Conservation (phyloP, 2,329 filamentous ascomycete genomes). For the Parasarocladium wereldwijsianum region DNA sequence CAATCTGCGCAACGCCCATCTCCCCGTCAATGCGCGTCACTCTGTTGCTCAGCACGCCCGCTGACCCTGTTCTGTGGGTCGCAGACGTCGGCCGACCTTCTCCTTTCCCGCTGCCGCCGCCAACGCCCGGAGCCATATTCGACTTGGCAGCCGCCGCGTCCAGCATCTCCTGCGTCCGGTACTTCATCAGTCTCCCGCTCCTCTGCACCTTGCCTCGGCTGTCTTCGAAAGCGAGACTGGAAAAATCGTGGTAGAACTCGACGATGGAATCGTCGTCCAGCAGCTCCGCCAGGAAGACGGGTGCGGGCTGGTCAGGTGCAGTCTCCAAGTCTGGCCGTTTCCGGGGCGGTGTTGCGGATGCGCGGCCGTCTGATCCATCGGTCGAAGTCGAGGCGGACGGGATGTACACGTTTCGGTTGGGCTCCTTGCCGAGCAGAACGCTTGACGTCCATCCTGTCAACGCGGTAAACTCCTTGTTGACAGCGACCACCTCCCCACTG, state of each 20-base stretch:
- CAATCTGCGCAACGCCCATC: slow-evolving; percentile 67
- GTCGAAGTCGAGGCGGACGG: slow-evolving; percentile 26
- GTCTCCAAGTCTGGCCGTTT: slow-evolving; percentile 27
- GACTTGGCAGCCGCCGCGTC: slow-evolving; percentile 24
- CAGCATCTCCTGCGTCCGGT: slow-evolving; percentile 56
- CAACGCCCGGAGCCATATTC: slow-evolving; percentile 25
- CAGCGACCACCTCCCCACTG: slow-evolving; percentile 86
- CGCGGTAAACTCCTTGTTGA: slow-evolving; percentile 93
- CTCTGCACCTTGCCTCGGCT: slow-evolving; percentile 73
- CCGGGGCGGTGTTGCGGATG: slow-evolving; percentile 34
- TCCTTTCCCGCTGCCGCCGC: no score
- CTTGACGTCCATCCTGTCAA: slow-evolving; percentile 90
- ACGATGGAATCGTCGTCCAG: slow-evolving; percentile 88
- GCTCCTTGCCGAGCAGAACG: slow-evolving; percentile 71
- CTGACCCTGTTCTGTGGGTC: no score
- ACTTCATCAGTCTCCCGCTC: slow-evolving; percentile 78
- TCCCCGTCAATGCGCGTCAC: slow-evolving; percentile 54
- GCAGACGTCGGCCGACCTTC: no score
- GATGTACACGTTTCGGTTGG: slow-evolving; percentile 76
- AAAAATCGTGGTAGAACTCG: slow-evolving; percentile 92
- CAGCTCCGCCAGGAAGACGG: slow-evolving; percentile 82
- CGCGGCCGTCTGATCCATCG: slow-evolving; percentile 15
- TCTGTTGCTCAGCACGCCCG: slow-evolving; percentile 43
- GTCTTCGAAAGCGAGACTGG: slow-evolving; percentile 82
- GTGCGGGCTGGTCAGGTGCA: slow-evolving; percentile 43